A percentile compares a stretch with the other conserved stretches of the same genome.
phyloP scores from a whole-genome alignment of 352 stramenopile species.

The Paralagenidium karlingii region DNA sequence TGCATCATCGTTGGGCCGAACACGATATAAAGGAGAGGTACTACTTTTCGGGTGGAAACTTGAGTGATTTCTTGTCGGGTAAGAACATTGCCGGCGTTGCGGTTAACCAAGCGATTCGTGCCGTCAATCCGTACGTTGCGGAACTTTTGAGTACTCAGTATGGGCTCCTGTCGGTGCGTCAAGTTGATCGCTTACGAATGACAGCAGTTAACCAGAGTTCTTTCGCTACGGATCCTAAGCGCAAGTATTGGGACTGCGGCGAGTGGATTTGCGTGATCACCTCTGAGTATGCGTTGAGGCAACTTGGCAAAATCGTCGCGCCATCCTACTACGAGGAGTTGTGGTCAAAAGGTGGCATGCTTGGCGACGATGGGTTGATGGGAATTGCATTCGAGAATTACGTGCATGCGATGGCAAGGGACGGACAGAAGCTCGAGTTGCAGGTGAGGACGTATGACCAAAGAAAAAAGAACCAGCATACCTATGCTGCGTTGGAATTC shows the following conservation, averaged over 20 bases:
- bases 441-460: constrained; percentile 7
- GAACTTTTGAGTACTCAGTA: too few species aligned
- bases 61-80: constrained; percentile 9
- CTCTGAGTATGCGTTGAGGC: constrained; percentile 10
- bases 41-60: constrained; percentile 12
- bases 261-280: constrained; percentile 10
- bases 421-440: constrained; percentile 9
- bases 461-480: constrained; percentile 4
- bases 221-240: too few species aligned
- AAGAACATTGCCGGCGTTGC: neutral
- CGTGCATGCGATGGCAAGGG: constrained; percentile 9
- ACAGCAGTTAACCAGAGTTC: too few species aligned
- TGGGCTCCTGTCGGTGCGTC: too few species aligned
- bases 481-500: constrained; percentile 4
- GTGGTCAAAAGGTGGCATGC: constrained; percentile 10
- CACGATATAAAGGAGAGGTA: constrained; percentile 10
- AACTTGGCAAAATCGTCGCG: constrained; percentile 8
- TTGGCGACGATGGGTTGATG: constrained; percentile 13
- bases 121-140: too few species aligned
- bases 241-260: constrained; percentile 1
- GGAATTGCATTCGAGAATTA: constrained; percentile 12
- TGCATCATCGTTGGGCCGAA: constrained; percentile 5
- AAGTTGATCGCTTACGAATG: too few species aligned
- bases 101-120: too few species aligned
- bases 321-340: constrained; percentile 12